Evolutionary conservation across 352 stramenopile genomes (phyloP), one percentile per base, ranked within the genome.

Genomic region (Pythium phragmiticola): DNA sequence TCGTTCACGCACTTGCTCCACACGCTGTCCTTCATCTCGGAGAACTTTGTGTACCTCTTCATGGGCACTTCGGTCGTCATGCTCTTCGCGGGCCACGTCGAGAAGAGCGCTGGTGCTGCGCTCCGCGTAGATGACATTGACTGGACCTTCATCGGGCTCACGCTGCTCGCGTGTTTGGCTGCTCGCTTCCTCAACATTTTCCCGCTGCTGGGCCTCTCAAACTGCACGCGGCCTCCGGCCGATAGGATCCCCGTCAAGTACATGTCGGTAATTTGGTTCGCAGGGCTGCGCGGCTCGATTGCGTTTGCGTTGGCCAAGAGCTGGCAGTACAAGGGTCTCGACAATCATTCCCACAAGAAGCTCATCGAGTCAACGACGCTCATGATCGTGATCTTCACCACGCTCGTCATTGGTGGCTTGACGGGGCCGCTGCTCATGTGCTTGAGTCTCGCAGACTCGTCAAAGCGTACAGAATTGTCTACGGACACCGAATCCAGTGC

Each of bases 201-300:
- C 58, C 86, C 86, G 34, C 60, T 94, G 39, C 60, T 93, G 7
- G 80, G 79, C 17, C 52, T 93, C 21, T 91, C 80, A 28, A 94
- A 94, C 62, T 87, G 77, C 66, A 77, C 77, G 28, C 82, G 86
- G 2, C 76, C 77, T 23, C 42, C 55, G 0, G 57, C 68, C 0
- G 83, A 91, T 49, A 70, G 75, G n/a, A 93, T 94, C 64, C 72
- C 82, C 2, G 60, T 81, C 28, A 87, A 81, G 66, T 89, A 71
- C 59, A 94, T 94, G 86, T 78, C 77, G 19, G 82, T 89, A 28
- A 93, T 98, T 50, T 98, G 90, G 89, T 95, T 98, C 57, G 87
- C 90, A 12, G 95, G 95, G 34, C 75, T 98, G 45, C 88, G 95
- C 30, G 95, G 95, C 37, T 97, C 95, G 14, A 96, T 98, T 51